Evolutionary conservation across 2,329 filamentous ascomycete species (phyloP).

Genomic region (Pseudonectria buxi): DNA sequence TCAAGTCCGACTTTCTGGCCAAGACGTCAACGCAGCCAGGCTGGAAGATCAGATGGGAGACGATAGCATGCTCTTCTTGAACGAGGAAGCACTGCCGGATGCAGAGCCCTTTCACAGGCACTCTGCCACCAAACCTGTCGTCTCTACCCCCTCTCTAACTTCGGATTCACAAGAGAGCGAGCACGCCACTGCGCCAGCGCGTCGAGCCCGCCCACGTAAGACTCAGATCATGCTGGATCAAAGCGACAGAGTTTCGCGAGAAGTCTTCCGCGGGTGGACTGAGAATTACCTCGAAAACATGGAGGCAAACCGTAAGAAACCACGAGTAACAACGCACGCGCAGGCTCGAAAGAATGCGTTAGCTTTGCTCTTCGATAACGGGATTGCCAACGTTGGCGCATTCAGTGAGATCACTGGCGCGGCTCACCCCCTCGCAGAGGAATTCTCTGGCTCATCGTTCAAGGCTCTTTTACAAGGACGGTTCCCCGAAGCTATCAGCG

Average conservation of each 20-base stretch:
- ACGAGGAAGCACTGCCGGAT: conserved; percentile 32
- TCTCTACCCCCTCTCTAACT: conserved; percentile 11
- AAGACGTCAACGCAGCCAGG: conserved; percentile 7
- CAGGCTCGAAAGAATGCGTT: conserved; percentile 35
- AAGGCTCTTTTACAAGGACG: conserved; percentile 25
- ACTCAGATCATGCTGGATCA: conserved; percentile 24
- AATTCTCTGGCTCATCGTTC: conserved; percentile 40
- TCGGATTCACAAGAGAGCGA: conserved; percentile 17
- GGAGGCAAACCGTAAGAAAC: conserved; percentile 27
- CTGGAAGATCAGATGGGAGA: conserved; percentile 15
- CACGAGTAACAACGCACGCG: conserved; percentile 17
- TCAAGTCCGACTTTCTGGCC: conserved; percentile 5
- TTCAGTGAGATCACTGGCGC: conserved; percentile 19
- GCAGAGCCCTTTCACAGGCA: conserved; percentile 28
- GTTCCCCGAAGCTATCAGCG: conserved; percentile 11
- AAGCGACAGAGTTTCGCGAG: conserved; percentile 28
- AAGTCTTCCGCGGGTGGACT: conserved; percentile 35
- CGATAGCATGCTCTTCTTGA: conserved; percentile 30
- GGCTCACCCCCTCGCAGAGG: conserved; percentile 36
- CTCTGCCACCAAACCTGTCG: conserved; percentile 9
- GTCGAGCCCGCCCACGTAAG: conserved; percentile 21
- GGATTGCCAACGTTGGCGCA: conserved; percentile 28
- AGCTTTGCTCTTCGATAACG: conserved; percentile 25
- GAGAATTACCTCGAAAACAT: conserved; percentile 49
- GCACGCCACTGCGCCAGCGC: conserved; percentile 12